These are phyloP conservation scores for Bipolaris cookei DNA, from an alignment of 2,329 filamentous ascomycete species.

Conservation along the genomic window DNA sequence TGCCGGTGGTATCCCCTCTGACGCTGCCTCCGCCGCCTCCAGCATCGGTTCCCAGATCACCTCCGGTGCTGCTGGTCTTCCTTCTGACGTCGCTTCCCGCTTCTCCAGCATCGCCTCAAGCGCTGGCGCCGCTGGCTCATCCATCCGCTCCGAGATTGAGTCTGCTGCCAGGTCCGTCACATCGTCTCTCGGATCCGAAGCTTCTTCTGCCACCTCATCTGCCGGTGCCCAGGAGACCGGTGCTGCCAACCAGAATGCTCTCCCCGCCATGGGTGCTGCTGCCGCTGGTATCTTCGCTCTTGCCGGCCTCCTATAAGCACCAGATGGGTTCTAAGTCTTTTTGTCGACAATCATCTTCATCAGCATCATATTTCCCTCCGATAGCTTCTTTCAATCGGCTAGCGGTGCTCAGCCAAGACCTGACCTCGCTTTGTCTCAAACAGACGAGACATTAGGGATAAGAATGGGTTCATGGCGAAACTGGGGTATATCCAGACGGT, in stretches of 20 bases:
- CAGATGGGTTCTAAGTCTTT: neutral
- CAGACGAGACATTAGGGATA: slow-evolving; percentile 17
- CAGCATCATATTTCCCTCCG: slow-evolving; percentile 9
- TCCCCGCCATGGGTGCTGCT: slow-evolving; percentile 42
- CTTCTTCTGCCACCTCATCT: slow-evolving; percentile 13
- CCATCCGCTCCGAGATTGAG: slow-evolving; percentile 19
- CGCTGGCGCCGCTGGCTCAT: slow-evolving; percentile 19
- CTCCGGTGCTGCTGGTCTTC: slow-evolving; percentile 4
- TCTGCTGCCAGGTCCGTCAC: slow-evolving; percentile 16
- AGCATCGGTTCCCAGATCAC: slow-evolving; percentile 21
- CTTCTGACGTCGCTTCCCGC: slow-evolving; percentile 9
- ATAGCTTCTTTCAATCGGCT: slow-evolving; percentile 9
- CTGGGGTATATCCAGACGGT: slow-evolving; percentile 3
- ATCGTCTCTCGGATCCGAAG: neutral
- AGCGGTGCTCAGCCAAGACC: slow-evolving; percentile 12
- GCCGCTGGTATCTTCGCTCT: slow-evolving; percentile 41
- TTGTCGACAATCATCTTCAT: neutral
- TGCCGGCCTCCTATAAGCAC: slow-evolving; percentile 43
- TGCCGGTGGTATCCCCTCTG: slow-evolving; percentile 18
- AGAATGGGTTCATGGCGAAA: slow-evolving; percentile 3
- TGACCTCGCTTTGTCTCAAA: slow-evolving; percentile 20
- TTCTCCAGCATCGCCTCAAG: slow-evolving; percentile 17
- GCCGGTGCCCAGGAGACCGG: slow-evolving; percentile 18
- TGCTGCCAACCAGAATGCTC: slow-evolving; percentile 31
- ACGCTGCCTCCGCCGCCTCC: slow-evolving; percentile 17